Evolutionary conservation across 345 rosid species (phyloP).

Genomic region (Euphorbia pulcherrima): DNA sequence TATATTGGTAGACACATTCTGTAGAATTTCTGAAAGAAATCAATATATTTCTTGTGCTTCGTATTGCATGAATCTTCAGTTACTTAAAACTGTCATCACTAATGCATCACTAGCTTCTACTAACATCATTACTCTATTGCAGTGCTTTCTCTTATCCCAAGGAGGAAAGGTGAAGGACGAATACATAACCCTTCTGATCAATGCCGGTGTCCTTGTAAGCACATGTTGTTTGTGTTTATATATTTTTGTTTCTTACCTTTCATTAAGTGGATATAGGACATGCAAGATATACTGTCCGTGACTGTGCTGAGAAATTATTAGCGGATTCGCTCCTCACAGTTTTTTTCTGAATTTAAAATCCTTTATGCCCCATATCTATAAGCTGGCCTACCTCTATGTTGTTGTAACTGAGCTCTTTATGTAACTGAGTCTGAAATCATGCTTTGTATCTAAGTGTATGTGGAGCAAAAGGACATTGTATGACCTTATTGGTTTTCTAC

Average conservation of each 20-base stretch:
- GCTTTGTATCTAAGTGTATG: background rate
- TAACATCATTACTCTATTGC: slow-evolving; percentile 14
- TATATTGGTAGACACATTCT: background rate
- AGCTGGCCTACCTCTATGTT: background rate
- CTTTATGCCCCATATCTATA: background rate
- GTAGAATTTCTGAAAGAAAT: background rate
- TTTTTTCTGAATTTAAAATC: background rate
- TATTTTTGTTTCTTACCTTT: slow-evolving; percentile 6
- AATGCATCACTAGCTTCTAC: background rate
- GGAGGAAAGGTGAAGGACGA: slow-evolving; percentile 75
- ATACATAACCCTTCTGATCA: slow-evolving; percentile 67
- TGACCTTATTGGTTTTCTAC: too few species aligned
- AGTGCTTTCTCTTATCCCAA: slow-evolving; percentile 65
- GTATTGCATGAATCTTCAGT: background rate
- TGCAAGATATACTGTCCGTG: background rate
- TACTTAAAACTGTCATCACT: background rate
- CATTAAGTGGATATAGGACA: slow-evolving; percentile 1
- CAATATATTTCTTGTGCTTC: background rate
- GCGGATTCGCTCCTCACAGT: too few species aligned
- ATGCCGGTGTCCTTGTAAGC: slow-evolving; percentile 86
- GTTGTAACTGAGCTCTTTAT: background rate
- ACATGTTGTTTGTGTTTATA: background rate
- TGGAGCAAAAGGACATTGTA: background rate
- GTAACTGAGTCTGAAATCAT: background rate
- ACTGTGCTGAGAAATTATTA: background rate